Conservation (phyloP, 768 basidiomycete genomes). For the Ephemerocybe angulata region DNA sequence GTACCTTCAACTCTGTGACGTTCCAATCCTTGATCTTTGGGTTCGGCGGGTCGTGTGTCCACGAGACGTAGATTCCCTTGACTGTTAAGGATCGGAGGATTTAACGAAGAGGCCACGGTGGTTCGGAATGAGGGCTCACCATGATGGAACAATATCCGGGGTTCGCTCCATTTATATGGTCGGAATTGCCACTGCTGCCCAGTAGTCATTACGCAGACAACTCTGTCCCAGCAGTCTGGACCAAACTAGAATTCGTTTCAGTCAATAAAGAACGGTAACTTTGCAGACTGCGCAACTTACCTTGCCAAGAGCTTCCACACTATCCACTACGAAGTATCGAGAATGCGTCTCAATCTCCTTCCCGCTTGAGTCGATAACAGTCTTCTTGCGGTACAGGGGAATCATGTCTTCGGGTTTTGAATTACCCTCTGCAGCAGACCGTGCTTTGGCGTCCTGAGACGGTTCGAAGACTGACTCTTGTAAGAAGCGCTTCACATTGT, state of each 20-base stretch:
- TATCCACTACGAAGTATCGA: conserved; percentile 86
- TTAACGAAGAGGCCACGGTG: not conserved
- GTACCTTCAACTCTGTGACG: conserved; percentile 88
- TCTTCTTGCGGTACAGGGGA: conserved; percentile 83
- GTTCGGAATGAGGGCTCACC: conserved; percentile 41
- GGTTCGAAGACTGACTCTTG: conserved; percentile 86
- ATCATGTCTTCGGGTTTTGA: conserved; percentile 78
- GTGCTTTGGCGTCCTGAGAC: conserved; percentile 69
- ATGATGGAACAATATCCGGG: conserved; percentile 87
- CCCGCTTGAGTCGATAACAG: conserved; percentile 60
- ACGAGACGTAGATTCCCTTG: conserved; percentile 93
- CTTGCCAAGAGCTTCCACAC: conserved; percentile 86
- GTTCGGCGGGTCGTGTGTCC: conserved; percentile 90
- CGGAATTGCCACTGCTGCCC: conserved; percentile 98
- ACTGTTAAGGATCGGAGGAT: conserved; percentile 44
- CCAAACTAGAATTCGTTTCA: conserved; percentile 47
- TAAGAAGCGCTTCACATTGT: conserved; percentile 92
- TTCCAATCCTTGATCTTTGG: conserved; percentile 94
- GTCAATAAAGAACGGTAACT: not conserved
- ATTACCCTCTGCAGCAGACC: conserved; percentile 67
- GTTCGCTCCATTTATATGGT: conserved; percentile 96
- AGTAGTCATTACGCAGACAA: conserved; percentile 97
- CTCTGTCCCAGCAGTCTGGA: conserved; percentile 92
- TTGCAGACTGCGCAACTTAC: not conserved
- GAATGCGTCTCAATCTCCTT: conserved; percentile 55